Conservation (phyloP, 306 rosid genomes). For the Purshia tridentata region DNA sequence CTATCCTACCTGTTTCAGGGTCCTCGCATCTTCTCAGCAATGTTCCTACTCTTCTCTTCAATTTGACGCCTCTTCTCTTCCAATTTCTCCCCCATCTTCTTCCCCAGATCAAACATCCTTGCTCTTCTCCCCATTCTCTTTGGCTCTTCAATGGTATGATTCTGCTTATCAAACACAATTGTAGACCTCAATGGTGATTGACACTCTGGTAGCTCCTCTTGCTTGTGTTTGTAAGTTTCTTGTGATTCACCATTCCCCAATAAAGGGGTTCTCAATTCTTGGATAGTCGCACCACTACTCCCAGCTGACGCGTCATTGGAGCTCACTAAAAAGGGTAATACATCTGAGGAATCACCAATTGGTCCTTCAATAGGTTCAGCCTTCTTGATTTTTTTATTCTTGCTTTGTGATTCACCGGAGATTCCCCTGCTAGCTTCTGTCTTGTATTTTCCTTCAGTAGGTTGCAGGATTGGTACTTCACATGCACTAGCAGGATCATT, state of each 20-base stretch:
- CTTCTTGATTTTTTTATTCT: slow-evolving; percentile 23
- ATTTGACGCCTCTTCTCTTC: slow-evolving; percentile 82
- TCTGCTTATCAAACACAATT: slow-evolving; percentile 29
- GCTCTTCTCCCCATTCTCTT: slow-evolving; percentile 72
- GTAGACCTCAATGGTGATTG: slow-evolving; percentile 33
- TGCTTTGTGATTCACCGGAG: slow-evolving; percentile 38
- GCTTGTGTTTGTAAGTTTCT: slow-evolving; percentile 36
- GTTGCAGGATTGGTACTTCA: slow-evolving; percentile 37
- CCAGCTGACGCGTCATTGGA: slow-evolving; percentile 24
- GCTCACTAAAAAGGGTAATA: slow-evolving; percentile 22
- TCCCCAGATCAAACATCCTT: slow-evolving; percentile 70
- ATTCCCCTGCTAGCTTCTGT: slow-evolving; percentile 39
- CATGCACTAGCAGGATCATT: slow-evolving; percentile 35
- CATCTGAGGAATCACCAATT: slow-evolving; percentile 42
- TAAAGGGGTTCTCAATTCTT: slow-evolving; percentile 52
- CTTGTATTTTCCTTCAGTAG: slow-evolving; percentile 33
- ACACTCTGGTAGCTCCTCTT: slow-evolving; percentile 30
- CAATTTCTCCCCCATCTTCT: slow-evolving; percentile 78
- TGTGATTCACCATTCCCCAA: slow-evolving; percentile 35
- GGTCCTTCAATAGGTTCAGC: slow-evolving; percentile 35
- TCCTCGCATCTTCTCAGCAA: slow-evolving; percentile 89
- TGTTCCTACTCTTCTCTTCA: slow-evolving; percentile 73
- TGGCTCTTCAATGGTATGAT: slow-evolving; percentile 36
- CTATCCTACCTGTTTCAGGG: slow-evolving; percentile 38
- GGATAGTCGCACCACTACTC: slow-evolving; percentile 25